Conservation (phyloP, 768 basidiomycete species). For the Boletus barrowsii region DNA sequence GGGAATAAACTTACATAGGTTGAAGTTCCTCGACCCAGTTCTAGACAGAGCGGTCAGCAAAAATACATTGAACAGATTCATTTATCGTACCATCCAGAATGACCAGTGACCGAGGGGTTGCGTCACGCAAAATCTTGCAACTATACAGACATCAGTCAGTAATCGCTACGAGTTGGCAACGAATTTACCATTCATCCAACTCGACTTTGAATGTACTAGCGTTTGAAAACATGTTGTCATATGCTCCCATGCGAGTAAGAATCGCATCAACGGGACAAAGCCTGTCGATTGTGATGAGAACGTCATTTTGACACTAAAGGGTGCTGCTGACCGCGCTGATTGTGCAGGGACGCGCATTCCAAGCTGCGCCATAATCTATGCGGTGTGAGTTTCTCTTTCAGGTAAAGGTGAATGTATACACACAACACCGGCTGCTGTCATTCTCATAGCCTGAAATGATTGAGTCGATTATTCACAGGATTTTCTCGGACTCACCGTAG, state of each 20-base stretch:
- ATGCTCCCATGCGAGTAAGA: conserved; percentile 96
- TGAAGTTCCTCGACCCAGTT: conserved; percentile 93
- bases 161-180: background rate
- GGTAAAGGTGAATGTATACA: conserved; percentile 20
- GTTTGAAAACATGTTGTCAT: conserved; percentile 95
- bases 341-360: conserved; percentile 94
- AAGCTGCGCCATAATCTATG: conserved; percentile 86
- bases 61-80: background rate
- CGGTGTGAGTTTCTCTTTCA: conserved; percentile 3
- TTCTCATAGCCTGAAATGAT: conserved; percentile 68
- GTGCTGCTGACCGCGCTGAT: conserved; percentile 58
- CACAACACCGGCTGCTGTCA: conserved; percentile 92
- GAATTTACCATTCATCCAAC: conserved; percentile 85
- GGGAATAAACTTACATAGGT: conserved; percentile 63
- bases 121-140: conserved; percentile 90
- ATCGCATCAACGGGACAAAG: conserved; percentile 89
- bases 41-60: conserved; percentile 39
- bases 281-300: conserved; percentile 36
- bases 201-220: conserved; percentile 98
- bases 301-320: background rate
- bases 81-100: conserved; percentile 79
- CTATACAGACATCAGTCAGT: conserved; percentile 36
- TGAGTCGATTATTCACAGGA: background rate
- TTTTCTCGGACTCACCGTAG: conserved; percentile 47
- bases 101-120: conserved; percentile 90